These are phyloP conservation scores for Pyrenula aspistea DNA, from an alignment of 495 filamentous ascomycete genomes.

Conservation along the genomic window DNA sequence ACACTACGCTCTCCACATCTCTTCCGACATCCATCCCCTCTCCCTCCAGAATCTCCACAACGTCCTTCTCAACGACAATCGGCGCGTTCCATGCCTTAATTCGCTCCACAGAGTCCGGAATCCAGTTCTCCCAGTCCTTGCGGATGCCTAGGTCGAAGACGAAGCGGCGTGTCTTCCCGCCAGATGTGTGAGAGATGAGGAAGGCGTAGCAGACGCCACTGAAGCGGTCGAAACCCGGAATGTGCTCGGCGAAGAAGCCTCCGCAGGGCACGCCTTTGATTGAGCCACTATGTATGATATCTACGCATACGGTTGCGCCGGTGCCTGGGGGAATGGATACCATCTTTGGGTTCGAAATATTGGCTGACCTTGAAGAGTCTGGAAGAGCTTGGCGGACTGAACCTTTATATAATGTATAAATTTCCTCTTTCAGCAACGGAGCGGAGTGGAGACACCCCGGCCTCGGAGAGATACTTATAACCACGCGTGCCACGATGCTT, in stretches of 20 bases:
- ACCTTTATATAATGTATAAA: too few species aligned
- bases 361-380: too few species aligned
- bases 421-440: too few species aligned
- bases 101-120: conserved; percentile 13
- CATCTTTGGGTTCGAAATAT: not conserved
- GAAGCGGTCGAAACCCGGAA: not conserved
- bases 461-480: too few species aligned
- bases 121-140: conserved; percentile 35
- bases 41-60: conserved; percentile 34
- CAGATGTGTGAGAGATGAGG: not conserved
- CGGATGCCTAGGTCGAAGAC: conserved; percentile 45
- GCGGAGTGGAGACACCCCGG: too few species aligned
- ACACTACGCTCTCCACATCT: conserved; percentile 22
- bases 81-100: conserved; percentile 8
- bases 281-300: not conserved
- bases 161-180: not conserved
- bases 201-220: not conserved
- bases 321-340: not conserved
- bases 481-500: too few species aligned
- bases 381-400: too few species aligned
- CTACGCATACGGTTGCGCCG: not conserved
- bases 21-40: conserved; percentile 1
- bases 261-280: not conserved
- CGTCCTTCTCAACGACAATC: conserved; percentile 26
- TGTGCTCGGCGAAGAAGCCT: not conserved